phyloP scores from a whole-genome alignment of 2,329 filamentous ascomycete species.

The Botrytis squamosa region DNA sequence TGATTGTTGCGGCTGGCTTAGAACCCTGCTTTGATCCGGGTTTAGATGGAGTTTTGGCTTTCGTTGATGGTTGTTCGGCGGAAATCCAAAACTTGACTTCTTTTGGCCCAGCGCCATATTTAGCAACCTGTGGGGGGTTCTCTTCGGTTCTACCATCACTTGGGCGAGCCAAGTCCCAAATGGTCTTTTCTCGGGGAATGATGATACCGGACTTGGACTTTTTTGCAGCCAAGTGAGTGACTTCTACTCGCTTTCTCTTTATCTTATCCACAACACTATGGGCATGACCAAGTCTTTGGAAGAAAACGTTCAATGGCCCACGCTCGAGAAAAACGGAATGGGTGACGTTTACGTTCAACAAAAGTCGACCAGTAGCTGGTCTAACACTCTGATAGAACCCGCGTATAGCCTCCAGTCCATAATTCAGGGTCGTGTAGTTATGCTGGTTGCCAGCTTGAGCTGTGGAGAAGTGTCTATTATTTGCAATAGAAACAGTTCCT shows the following conservation, averaged over 20 bases:
- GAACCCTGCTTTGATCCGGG: slow-evolving; percentile 36
- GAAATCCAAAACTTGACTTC: slow-evolving; percentile 56
- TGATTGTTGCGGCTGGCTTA: slow-evolving; percentile 31
- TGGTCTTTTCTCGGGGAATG: slow-evolving; percentile 46
- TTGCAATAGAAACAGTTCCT: slow-evolving; percentile 47
- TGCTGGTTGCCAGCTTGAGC: slow-evolving; percentile 28
- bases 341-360: slow-evolving; percentile 64
- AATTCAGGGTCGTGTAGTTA: slow-evolving; percentile 43
- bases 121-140: slow-evolving; percentile 41
- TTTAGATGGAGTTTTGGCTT: slow-evolving; percentile 35
- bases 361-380: slow-evolving; percentile 54
- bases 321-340: slow-evolving; percentile 57
- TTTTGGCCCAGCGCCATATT: slow-evolving; percentile 48
- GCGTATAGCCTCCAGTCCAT: slow-evolving; percentile 55
- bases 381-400: slow-evolving; percentile 64
- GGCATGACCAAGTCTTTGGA: slow-evolving; percentile 38
- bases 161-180: slow-evolving; percentile 46
- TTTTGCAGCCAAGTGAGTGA: slow-evolving; percentile 41
- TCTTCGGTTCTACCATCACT: slow-evolving; percentile 40
- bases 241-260: slow-evolving; percentile 43
- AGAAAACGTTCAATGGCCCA: slow-evolving; percentile 43
- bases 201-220: slow-evolving; percentile 38
- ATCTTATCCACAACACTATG: slow-evolving; percentile 37
- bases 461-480: slow-evolving; percentile 53
- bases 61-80: slow-evolving; percentile 32